phyloP scores from a whole-genome alignment of 2,329 filamentous ascomycete species.

The Biscogniauxia mediterranea region DNA sequence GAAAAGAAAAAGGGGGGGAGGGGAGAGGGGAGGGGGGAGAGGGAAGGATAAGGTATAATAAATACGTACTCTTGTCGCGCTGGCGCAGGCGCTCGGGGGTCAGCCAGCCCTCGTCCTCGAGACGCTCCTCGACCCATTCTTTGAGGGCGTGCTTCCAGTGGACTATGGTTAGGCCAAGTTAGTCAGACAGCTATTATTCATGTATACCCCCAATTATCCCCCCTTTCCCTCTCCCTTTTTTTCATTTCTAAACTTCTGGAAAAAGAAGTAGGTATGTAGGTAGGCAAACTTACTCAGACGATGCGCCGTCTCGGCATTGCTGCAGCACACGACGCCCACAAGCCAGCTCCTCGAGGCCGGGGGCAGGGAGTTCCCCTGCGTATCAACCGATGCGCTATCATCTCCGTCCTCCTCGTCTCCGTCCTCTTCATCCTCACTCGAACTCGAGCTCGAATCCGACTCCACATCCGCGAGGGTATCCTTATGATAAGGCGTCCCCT shows the following conservation, averaged over 20 bases:
- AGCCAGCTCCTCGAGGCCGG: constrained; percentile 39
- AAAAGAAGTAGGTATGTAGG: too few species aligned
- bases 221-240: too few species aligned
- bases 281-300: constrained; percentile 42
- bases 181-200: too few species aligned
- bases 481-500: constrained; percentile 64
- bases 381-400: constrained; percentile 36
- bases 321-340: constrained; percentile 41
- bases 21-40: too few species aligned
- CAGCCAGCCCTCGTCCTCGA: constrained; percentile 58
- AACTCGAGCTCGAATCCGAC: constrained; percentile 35
- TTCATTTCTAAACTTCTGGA: too few species aligned
- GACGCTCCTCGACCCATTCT: constrained; percentile 64
- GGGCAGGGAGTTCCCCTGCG: constrained; percentile 38
- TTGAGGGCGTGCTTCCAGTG: constrained; percentile 79
- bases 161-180: constrained; percentile 22
- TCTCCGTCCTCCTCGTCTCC: constrained; percentile 35
- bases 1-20: too few species aligned
- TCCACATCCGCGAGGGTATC: constrained; percentile 65
- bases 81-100: constrained; percentile 55
- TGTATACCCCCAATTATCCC: too few species aligned
- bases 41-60: too few species aligned
- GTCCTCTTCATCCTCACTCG: constrained; percentile 33
- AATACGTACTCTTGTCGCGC: constrained; percentile 41
- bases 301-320: constrained; percentile 66